Conservation (phyloP, 1,139 yeast genomes). For the Suzukiozyma palmioleophila region DNA sequence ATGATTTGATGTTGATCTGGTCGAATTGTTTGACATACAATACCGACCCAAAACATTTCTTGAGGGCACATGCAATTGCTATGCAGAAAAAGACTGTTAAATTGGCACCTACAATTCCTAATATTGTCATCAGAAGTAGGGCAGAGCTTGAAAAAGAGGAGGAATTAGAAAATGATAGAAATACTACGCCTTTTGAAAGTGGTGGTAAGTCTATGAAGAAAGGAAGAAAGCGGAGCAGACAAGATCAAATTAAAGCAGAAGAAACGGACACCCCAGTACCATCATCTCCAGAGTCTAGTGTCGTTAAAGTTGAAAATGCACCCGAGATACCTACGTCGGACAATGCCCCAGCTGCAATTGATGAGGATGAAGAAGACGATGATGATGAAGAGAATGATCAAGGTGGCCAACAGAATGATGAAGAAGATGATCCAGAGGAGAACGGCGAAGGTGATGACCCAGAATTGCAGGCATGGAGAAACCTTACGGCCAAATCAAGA, state of each 20-base stretch:
- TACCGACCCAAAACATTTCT: conserved; percentile 90
- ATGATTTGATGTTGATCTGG: conserved; percentile 94
- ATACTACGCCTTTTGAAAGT: conserved; percentile 11
- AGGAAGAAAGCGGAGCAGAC: conserved; percentile 40
- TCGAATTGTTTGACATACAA: conserved; percentile 88
- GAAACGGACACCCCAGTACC: conserved; percentile 12
- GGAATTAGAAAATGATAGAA: conserved; percentile 29
- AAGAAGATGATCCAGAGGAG: conserved; percentile 25
- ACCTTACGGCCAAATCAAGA: conserved; percentile 71
- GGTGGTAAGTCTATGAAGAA: conserved; percentile 36
- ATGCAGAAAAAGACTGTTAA: conserved; percentile 87
- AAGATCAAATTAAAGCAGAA: conserved; percentile 30
- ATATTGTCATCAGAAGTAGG: conserved; percentile 73
- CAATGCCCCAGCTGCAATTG: conserved; percentile 22
- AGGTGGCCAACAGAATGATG: conserved; percentile 16
- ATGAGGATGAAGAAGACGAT: conserved; percentile 22
- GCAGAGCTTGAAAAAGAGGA: conserved; percentile 85
- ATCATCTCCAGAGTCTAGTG: conserved; percentile 10
- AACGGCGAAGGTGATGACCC: conserved; percentile 58
- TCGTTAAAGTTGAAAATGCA: conserved; percentile 3
- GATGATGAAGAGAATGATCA: conserved; percentile 13
- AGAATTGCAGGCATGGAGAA: conserved; percentile 78
- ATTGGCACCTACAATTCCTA: conserved; percentile 82
- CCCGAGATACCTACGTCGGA: conserved; percentile 13
- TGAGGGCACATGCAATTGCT: conserved; percentile 89